A percentile compares a stretch with the other conserved stretches of the same genome.
Evolutionary conservation across 257 asterid genomes (phyloP).

Genomic region (Primulina huaijiensis): DNA sequence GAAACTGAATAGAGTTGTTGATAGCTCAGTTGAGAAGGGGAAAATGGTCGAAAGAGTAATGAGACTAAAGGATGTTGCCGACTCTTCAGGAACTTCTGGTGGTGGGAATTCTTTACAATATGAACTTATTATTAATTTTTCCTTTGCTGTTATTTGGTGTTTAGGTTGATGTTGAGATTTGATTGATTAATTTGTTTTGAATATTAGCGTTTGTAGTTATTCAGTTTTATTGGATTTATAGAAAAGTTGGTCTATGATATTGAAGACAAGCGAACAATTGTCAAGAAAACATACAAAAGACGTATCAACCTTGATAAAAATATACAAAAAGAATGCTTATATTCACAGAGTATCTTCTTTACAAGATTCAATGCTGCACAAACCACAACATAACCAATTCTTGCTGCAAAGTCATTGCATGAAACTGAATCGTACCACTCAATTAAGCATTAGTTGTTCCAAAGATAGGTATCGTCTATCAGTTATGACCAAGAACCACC

Average conservation of each 20-base stretch:
- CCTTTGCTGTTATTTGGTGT: constrained; percentile 12
- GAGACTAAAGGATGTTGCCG: constrained; percentile 45
- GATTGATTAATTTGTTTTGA: constrained; percentile 18
- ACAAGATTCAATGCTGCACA: not conserved
- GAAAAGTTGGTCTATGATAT: not conserved
- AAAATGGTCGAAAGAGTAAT: constrained; percentile 41
- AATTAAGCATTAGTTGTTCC: not conserved
- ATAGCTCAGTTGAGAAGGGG: constrained; percentile 49
- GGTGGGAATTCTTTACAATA: constrained; percentile 39
- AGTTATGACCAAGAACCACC: not conserved
- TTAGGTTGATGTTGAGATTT: constrained; percentile 20
- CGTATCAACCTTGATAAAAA: not conserved
- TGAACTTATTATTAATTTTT: constrained; percentile 10
- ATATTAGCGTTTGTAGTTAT: not conserved
- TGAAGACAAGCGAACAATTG: not conserved
- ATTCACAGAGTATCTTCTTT: not conserved
- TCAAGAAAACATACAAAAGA: not conserved
- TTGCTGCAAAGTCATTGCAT: not conserved
- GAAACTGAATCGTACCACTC: not conserved
- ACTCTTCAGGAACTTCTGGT: constrained; percentile 55
- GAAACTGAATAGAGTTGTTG: constrained; percentile 52
- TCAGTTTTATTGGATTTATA: too few relatives aligned
- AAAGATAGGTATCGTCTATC: not conserved
- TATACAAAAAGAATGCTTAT: too few relatives aligned
- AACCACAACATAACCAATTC: not conserved